phyloP scores from a whole-genome alignment of 257 asterid species.

The Solanum phureja region DNA sequence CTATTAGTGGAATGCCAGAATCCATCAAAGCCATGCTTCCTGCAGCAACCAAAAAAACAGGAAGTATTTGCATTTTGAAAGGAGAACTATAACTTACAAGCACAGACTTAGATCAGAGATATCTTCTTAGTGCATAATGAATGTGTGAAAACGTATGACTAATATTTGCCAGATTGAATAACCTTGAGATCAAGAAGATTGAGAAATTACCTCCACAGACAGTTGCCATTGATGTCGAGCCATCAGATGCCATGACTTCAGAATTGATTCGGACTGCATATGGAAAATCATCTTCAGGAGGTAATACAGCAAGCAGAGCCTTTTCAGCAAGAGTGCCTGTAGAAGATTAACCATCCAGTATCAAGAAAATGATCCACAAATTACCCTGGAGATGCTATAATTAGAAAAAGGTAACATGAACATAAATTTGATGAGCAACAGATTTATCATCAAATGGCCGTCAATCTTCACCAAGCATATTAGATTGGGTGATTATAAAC shows the following conservation, averaged over 20 bases:
- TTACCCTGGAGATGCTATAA: not conserved
- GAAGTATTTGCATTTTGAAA: not conserved
- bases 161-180: not conserved
- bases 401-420: not conserved
- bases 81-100: not conserved
- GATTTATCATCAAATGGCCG: too few species aligned
- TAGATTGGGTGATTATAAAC: too few species aligned
- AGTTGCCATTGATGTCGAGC: constrained; percentile 99
- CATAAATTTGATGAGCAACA: not conserved
- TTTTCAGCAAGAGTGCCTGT: constrained; percentile 98
- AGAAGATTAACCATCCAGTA: constrained; percentile 8
- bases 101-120: not conserved
- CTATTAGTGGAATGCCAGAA: constrained; percentile 85
- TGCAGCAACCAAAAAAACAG: constrained; percentile 14
- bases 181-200: not conserved
- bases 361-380: not conserved
- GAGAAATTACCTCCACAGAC: constrained; percentile 81
- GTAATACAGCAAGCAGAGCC: constrained; percentile 79
- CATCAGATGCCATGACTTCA: constrained; percentile 99
- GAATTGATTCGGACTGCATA: constrained; percentile 87
- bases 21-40: constrained; percentile 99
- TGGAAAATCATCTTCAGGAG: constrained; percentile 78
- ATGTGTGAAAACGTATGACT: not conserved
- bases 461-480: too few species aligned
- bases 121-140: not conserved